phyloP scores from a whole-genome alignment of 2,329 filamentous ascomycete genomes.

The Talaromyces sp. region DNA sequence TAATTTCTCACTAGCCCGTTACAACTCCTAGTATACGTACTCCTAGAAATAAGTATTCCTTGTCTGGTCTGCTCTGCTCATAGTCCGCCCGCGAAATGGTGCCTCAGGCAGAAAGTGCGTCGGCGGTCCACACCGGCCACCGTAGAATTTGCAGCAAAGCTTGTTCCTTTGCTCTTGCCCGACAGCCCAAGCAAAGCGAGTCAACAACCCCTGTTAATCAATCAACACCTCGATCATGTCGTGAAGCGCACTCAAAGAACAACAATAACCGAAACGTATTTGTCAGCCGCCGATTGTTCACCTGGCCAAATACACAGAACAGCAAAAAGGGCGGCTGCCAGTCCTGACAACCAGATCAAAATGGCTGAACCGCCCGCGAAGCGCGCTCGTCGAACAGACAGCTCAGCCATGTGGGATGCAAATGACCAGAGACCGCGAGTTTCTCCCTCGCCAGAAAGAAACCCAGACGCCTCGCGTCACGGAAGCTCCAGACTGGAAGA shows the following conservation, averaged over 20 bases:
- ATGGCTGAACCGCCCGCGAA: constrained; percentile 53
- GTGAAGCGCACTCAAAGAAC: neutral
- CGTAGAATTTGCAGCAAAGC: constrained; percentile 6
- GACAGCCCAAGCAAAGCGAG: neutral
- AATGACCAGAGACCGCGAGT: constrained; percentile 26
- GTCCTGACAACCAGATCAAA: constrained; percentile 8
- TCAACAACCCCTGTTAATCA: neutral
- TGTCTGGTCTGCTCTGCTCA: no score
- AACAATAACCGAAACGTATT: neutral
- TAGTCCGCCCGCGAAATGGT: neutral
- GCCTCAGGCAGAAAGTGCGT: constrained; percentile 1
- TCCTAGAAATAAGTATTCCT: no score
- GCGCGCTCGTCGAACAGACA: constrained; percentile 50
- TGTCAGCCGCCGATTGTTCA: no score
- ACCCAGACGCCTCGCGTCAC: constrained; percentile 25
- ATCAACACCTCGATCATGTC: neutral
- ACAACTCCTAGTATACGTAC: no score
- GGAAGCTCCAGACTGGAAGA: constrained; percentile 20
- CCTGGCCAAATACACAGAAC: neutral
- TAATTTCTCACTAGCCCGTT: no score
- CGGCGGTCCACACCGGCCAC: neutral
- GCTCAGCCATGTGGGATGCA: constrained; percentile 57
- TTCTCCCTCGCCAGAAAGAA: constrained; percentile 22
- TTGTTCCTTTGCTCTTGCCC: neutral
- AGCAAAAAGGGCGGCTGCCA: neutral